Evolutionary conservation across 2,329 filamentous ascomycete species (phyloP).

Genomic region (Cryphonectria japonica): DNA sequence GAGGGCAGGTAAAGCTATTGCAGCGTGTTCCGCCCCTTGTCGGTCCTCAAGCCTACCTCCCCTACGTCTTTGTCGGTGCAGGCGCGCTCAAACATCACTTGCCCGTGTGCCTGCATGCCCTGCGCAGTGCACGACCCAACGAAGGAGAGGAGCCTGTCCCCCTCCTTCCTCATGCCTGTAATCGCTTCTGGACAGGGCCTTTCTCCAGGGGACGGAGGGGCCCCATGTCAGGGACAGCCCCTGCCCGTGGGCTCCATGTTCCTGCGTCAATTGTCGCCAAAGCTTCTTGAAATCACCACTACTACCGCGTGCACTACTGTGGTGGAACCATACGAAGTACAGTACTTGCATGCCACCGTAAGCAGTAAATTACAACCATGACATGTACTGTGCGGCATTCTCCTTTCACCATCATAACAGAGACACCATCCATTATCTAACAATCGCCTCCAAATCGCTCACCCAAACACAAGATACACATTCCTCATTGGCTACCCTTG

Average conservation of each 20-base stretch:
- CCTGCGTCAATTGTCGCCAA: conserved; percentile 11
- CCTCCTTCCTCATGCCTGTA: background rate
- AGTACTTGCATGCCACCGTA: background rate
- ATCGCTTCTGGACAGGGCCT: background rate
- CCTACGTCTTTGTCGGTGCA: background rate
- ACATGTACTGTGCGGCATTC: background rate
- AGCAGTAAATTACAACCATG: background rate
- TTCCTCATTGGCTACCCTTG: background rate
- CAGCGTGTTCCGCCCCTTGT: background rate
- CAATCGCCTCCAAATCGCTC: no score
- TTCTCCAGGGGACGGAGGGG: background rate
- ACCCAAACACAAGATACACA: background rate
- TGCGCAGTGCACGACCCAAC: background rate
- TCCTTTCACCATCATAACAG: background rate
- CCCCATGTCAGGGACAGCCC: background rate
- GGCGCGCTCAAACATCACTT: background rate
- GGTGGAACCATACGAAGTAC: background rate
- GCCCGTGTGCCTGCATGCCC: background rate
- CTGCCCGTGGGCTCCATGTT: conserved; percentile 17
- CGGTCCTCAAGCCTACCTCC: background rate
- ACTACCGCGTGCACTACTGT: background rate
- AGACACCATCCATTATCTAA: background rate
- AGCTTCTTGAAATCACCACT: background rate
- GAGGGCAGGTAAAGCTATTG: no score
- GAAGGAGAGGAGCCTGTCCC: background rate